These are phyloP conservation scores for Lumnitzera littorea DNA, from an alignment of 345 rosid genomes.

Conservation along the genomic window DNA sequence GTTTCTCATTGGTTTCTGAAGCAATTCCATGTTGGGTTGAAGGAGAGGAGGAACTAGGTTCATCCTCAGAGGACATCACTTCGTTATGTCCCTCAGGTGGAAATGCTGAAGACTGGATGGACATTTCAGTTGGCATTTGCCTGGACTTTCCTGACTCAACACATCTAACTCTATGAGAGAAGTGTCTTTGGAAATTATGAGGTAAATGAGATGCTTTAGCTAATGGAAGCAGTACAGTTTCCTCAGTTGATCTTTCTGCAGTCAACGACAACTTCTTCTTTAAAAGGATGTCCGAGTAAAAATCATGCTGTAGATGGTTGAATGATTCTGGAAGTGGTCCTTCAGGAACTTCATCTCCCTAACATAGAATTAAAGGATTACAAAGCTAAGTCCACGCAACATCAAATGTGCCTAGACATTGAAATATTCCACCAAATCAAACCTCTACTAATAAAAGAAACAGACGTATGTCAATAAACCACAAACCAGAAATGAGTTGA, in stretches of 20 bases:
- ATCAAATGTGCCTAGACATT: too few species aligned
- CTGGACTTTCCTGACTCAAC: slow-evolving; percentile 2
- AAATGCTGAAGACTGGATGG: slow-evolving; percentile 14
- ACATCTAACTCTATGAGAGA: slow-evolving; percentile 21
- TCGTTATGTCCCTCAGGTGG: slow-evolving; percentile 8
- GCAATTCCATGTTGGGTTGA: slow-evolving; percentile 20
- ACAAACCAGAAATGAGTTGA: too few species aligned
- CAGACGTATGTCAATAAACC: too few species aligned
- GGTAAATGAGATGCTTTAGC: slow-evolving; percentile 38
- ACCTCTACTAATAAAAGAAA: too few species aligned
- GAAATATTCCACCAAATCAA: too few species aligned
- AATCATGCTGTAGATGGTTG: slow-evolving; percentile 22
- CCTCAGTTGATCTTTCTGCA: slow-evolving; percentile 5
- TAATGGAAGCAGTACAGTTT: slow-evolving; percentile 16
- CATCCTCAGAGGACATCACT: slow-evolving; percentile 11
- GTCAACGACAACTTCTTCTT: slow-evolving; percentile 12
- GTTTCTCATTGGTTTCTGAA: slow-evolving; percentile 2
- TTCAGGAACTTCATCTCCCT: slow-evolving; percentile 80
- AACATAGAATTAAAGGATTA: slow-evolving; percentile 9
- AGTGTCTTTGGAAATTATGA: slow-evolving; percentile 30
- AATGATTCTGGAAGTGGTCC: slow-evolving; percentile 69
- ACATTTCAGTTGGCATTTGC: neutral
- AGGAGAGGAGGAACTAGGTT: slow-evolving; percentile 11
- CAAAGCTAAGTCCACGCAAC: too few species aligned
- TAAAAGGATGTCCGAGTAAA: slow-evolving; percentile 3